phyloP scores from a whole-genome alignment of 768 basidiomycete genomes.

The Terana coerulea region DNA sequence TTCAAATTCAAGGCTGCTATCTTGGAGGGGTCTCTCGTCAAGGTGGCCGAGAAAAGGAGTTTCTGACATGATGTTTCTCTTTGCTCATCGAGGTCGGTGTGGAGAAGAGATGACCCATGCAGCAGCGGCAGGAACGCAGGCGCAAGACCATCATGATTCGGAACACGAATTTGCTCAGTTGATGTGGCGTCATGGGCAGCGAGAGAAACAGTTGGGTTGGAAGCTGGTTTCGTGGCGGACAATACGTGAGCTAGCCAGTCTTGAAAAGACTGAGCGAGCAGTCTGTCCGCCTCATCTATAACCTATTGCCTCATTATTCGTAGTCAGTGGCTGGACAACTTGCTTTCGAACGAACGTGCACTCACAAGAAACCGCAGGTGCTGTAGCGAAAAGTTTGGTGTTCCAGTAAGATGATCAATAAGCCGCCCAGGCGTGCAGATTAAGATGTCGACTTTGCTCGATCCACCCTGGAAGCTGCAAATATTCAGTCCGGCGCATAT shows the following conservation, averaged over 20 bases:
- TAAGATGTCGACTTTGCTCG: slow-evolving; percentile 88
- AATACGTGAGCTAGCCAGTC: slow-evolving; percentile 89
- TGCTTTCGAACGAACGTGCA: too few species aligned
- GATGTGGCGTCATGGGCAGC: background rate
- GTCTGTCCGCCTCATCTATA: slow-evolving; percentile 96
- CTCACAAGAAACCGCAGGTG: slow-evolving; percentile 92
- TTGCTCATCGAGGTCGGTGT: slow-evolving; percentile 53
- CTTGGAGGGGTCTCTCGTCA: slow-evolving; percentile 92
- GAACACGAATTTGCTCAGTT: background rate
- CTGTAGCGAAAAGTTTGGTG: slow-evolving; percentile 87
- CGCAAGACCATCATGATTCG: slow-evolving; percentile 51
- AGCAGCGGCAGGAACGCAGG: slow-evolving; percentile 51
- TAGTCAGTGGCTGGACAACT: background rate
- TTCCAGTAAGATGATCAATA: slow-evolving; percentile 89
- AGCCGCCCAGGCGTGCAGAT: slow-evolving; percentile 95
- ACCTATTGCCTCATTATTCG: slow-evolving; percentile 69
- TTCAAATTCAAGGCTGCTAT: slow-evolving; percentile 76
- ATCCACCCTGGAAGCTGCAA: slow-evolving; percentile 79
- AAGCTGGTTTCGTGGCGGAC: slow-evolving; percentile 53
- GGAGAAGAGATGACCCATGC: slow-evolving; percentile 35
- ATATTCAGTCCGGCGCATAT: background rate
- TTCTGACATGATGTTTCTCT: slow-evolving; percentile 81
- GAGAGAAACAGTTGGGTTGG: background rate
- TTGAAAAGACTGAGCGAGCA: slow-evolving; percentile 93
- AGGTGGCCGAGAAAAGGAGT: slow-evolving; percentile 92